phyloP scores from a whole-genome alignment of 2,329 filamentous ascomycete genomes.

The Pezicula radicicola region DNA sequence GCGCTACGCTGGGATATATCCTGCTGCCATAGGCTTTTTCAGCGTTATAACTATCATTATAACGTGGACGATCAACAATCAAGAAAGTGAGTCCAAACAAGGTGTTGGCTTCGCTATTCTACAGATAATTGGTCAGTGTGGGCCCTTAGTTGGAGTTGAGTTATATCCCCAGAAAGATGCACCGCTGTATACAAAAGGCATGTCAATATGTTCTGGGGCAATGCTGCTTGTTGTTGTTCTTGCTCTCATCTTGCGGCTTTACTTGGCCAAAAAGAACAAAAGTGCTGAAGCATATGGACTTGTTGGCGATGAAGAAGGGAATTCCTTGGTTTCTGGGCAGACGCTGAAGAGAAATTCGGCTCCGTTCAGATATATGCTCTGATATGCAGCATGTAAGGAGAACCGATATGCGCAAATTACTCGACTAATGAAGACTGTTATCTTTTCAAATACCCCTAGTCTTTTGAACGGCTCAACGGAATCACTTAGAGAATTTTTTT shows the following conservation, averaged over 20 bases:
- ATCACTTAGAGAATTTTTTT: too few relatives aligned
- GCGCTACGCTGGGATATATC: slow-evolving; percentile 75
- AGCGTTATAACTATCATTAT: slow-evolving; percentile 80
- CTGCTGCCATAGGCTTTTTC: slow-evolving; percentile 79
- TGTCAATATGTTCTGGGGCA: slow-evolving; percentile 45
- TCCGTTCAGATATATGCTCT: slow-evolving; percentile 3
- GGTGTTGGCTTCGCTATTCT: slow-evolving; percentile 77
- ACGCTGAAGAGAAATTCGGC: not conserved
- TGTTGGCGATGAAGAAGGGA: slow-evolving; percentile 12
- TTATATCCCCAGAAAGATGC: slow-evolving; percentile 49
- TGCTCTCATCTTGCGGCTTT: slow-evolving; percentile 36
- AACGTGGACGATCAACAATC: slow-evolving; percentile 88
- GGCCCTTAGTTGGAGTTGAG: slow-evolving; percentile 44
- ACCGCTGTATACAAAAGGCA: slow-evolving; percentile 45
- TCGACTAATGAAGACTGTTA: too few relatives aligned
- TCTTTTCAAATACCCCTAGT: too few relatives aligned
- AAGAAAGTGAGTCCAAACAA: slow-evolving; percentile 63
- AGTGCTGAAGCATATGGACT: slow-evolving; percentile 10
- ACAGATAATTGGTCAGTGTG: slow-evolving; percentile 62
- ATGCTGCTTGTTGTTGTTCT: slow-evolving; percentile 45
- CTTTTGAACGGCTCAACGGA: too few relatives aligned
- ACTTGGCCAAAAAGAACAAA: slow-evolving; percentile 23
- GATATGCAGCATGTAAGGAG: not conserved
- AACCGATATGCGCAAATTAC: not conserved
- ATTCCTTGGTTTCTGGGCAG: slow-evolving; percentile 1